Evolutionary conservation across 176 grass and related monocot species (phyloP).

Genomic region (Musa acuminata): DNA sequence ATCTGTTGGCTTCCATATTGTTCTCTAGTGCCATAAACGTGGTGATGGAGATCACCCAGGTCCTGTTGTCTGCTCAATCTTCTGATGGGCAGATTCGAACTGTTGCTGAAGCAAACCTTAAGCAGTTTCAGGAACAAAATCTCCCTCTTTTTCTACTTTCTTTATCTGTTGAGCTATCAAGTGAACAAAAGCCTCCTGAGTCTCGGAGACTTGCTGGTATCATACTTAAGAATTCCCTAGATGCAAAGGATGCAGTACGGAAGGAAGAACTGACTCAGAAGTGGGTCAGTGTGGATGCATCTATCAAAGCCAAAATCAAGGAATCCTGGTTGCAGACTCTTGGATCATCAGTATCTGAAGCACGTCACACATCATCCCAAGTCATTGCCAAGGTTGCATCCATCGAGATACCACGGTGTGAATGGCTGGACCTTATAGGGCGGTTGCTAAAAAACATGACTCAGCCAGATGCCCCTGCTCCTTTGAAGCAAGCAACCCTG

Average conservation of each 20-base stretch:
- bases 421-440: constrained; percentile 82
- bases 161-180: constrained; percentile 59
- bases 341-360: constrained; percentile 58
- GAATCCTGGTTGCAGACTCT: constrained; percentile 72
- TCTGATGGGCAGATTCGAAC: constrained; percentile 57
- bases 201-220: constrained; percentile 78
- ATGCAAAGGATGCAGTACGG: constrained; percentile 49
- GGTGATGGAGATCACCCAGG: constrained; percentile 67
- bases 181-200: constrained; percentile 56
- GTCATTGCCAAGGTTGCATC: constrained; percentile 91
- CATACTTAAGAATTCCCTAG: constrained; percentile 81
- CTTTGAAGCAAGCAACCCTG: constrained; percentile 78
- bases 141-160: constrained; percentile 75
- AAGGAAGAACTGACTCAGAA: constrained; percentile 51
- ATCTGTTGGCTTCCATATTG: not conserved
- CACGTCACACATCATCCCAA: constrained; percentile 80
- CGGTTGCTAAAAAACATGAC: constrained; percentile 68
- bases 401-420: constrained; percentile 73
- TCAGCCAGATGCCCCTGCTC: constrained; percentile 28
- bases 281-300: constrained; percentile 59
- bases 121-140: constrained; percentile 88
- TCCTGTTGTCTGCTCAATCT: constrained; percentile 64
- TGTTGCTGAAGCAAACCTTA: constrained; percentile 48
- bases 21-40: constrained; percentile 15
- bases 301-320: constrained; percentile 67